phyloP scores from a whole-genome alignment of 2,329 filamentous ascomycete species.

The Diplodia seriata region DNA sequence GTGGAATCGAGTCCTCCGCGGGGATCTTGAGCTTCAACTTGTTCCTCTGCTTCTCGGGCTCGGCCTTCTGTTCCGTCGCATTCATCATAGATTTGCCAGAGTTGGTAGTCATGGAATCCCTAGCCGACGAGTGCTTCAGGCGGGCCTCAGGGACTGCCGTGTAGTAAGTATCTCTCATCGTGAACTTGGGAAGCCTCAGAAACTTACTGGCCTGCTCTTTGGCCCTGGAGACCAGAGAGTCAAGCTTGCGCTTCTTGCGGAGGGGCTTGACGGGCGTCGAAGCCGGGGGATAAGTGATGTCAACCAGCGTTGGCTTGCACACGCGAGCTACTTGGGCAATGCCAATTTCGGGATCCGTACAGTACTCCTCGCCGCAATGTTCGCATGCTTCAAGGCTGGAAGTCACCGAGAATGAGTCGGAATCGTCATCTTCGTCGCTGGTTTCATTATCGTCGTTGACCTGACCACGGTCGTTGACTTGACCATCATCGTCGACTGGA shows the following conservation, averaged over 20 bases:
- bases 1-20: background rate
- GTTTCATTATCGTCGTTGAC: too few species aligned
- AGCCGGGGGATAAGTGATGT: background rate
- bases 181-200: background rate
- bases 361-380: constrained; percentile 22
- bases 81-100: too few species aligned
- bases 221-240: background rate
- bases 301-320: background rate
- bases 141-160: background rate
- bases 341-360: constrained; percentile 2
- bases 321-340: background rate
- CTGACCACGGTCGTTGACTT: too few species aligned
- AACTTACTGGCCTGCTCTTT: constrained; percentile 19
- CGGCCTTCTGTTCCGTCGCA: background rate
- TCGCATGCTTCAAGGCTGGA: constrained; percentile 8
- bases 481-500: background rate
- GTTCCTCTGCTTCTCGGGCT: background rate
- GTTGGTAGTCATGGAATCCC: background rate
- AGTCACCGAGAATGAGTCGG: background rate
- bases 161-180: background rate
- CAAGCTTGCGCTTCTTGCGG: constrained; percentile 20
- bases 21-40: background rate
- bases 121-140: background rate
- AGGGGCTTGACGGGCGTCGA: constrained; percentile 18
- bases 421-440: too few species aligned